Conservation (phyloP, 495 filamentous ascomycete species). For the Margaritispora aquatica region DNA sequence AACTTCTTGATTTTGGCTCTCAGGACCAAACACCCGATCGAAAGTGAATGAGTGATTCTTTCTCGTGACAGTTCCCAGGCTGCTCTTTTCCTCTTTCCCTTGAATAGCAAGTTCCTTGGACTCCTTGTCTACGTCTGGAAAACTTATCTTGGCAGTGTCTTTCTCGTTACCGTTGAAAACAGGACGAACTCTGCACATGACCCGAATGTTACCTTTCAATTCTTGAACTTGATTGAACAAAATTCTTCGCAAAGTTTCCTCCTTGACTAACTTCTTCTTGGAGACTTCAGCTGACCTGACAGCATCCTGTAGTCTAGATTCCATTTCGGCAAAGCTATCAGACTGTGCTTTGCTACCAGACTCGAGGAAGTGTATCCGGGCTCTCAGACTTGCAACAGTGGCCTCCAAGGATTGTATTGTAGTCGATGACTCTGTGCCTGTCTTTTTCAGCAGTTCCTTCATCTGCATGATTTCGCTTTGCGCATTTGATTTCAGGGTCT, state of each 20-base stretch:
- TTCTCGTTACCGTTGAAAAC: slow-evolving; percentile 42
- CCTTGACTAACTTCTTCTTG: slow-evolving; percentile 78
- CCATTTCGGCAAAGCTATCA: slow-evolving; percentile 67
- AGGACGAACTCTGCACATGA: slow-evolving; percentile 96
- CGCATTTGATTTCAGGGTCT: slow-evolving; percentile 33
- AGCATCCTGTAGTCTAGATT: slow-evolving; percentile 72
- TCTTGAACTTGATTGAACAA: slow-evolving; percentile 98
- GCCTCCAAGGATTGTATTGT: slow-evolving; percentile 65
- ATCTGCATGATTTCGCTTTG: slow-evolving; percentile 6
- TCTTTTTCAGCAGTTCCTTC: slow-evolving; percentile 48
- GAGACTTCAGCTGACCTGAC: slow-evolving; percentile 57
- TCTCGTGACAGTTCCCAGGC: slow-evolving; percentile 64
- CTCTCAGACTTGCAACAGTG: slow-evolving; percentile 64
- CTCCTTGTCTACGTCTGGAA: slow-evolving; percentile 70
- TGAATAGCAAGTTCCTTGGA: slow-evolving; percentile 79
- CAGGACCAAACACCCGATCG: slow-evolving; percentile 84
- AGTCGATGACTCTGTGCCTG: slow-evolving; percentile 56
- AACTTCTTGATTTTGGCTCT: slow-evolving; percentile 72
- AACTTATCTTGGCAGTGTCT: slow-evolving; percentile 62
- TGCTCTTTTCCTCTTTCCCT: slow-evolving; percentile 77
- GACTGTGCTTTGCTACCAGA: slow-evolving; percentile 82
- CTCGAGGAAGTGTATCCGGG: slow-evolving; percentile 80
- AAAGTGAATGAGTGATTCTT: slow-evolving; percentile 85
- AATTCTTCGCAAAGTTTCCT: slow-evolving; percentile 86
- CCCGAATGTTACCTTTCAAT: slow-evolving; percentile 97